Evolutionary conservation across 306 rosid species (phyloP).

Genomic region (Fragaria iinumae): DNA sequence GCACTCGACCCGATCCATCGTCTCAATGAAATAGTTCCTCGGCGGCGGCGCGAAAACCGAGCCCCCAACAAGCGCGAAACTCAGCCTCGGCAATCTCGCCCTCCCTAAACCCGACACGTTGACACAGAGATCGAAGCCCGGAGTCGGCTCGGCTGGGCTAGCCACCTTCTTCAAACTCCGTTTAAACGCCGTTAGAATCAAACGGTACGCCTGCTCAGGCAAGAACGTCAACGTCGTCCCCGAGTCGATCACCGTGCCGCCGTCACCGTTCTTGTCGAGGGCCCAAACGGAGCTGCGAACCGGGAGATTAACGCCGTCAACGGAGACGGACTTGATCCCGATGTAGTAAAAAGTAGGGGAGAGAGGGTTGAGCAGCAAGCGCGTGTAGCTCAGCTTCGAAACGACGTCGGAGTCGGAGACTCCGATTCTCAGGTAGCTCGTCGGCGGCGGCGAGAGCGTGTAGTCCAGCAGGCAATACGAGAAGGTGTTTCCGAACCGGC

Average conservation of each 20-base stretch:
- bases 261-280: slow-evolving; percentile 49
- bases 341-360: slow-evolving; percentile 71
- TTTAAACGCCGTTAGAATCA: slow-evolving; percentile 41
- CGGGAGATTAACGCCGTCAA: slow-evolving; percentile 41
- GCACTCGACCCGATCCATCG: slow-evolving; percentile 50
- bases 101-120: slow-evolving; percentile 40
- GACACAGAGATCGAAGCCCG: slow-evolving; percentile 66
- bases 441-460: slow-evolving; percentile 69
- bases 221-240: slow-evolving; percentile 68
- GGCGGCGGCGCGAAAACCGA: slow-evolving; percentile 57
- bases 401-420: slow-evolving; percentile 20
- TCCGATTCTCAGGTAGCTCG: slow-evolving; percentile 64
- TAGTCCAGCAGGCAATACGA: slow-evolving; percentile 77
- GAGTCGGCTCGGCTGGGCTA: slow-evolving; percentile 9
- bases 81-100: slow-evolving; percentile 49
- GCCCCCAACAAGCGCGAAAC: slow-evolving; percentile 42
- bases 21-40: slow-evolving; percentile 58
- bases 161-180: slow-evolving; percentile 32
- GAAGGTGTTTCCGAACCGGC: slow-evolving; percentile 55
- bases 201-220: slow-evolving; percentile 46
- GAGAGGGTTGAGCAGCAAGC: slow-evolving; percentile 42
- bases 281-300: slow-evolving; percentile 53
- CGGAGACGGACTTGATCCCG: slow-evolving; percentile 34
- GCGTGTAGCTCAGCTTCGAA: slow-evolving; percentile 48
- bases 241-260: slow-evolving; percentile 77